Base-by-base conservation (phyloP, 192 early-diverging fungal genomes). In the Coemansia sp. region DNA sequence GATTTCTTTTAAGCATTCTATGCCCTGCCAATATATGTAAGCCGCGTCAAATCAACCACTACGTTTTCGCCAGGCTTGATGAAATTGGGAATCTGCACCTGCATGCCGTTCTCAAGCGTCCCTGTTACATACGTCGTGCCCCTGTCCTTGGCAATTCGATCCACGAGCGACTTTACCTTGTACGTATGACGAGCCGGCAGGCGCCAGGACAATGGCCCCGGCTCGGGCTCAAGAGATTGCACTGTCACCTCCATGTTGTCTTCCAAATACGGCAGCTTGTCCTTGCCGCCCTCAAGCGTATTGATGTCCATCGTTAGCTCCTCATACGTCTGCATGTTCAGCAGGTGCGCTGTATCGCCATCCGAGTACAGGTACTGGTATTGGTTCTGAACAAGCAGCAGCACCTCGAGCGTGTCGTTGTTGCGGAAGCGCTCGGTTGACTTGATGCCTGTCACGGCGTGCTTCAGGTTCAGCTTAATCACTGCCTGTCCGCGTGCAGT, bases 61-160 rank as follows among this genome's bases (percentile, higher is more conserved):
- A 95, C 84, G 44, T 70, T 80, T 36, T 95, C 93, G 23, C 91
- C 92, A 11, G 78, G 72, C 64, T 89, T 86, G 23, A 94, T 83
- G 85, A 94, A 94, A 65, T 91, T 87, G 10, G 93, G 93, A 7
- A 95, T 89, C 66, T 77, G 78, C 14, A 95, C 81, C 38, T 72
- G 81, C 25, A 82, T 83, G 4, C 88, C 90, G 48, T 87, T 87
- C 19, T 84, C 82, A 12, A 94, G 72, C 14, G 70, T 74, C 11
- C 90, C 91, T 3, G 82, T 75, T 61, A 89, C 86, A 59, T 81
- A 90, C 0, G 84, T 84, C 4, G 89, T 84, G 17, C 90, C 90
- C 71, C 89, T 92, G 37, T 87, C 86, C 23, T 85, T 83, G 12
- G 75, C 75, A 10, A 84, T 69, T 8, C 84, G 69, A 7, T 71